These are phyloP conservation scores for Lizonia empirigonia DNA, from an alignment of 2,329 filamentous ascomycete genomes.

Conservation along the genomic window DNA sequence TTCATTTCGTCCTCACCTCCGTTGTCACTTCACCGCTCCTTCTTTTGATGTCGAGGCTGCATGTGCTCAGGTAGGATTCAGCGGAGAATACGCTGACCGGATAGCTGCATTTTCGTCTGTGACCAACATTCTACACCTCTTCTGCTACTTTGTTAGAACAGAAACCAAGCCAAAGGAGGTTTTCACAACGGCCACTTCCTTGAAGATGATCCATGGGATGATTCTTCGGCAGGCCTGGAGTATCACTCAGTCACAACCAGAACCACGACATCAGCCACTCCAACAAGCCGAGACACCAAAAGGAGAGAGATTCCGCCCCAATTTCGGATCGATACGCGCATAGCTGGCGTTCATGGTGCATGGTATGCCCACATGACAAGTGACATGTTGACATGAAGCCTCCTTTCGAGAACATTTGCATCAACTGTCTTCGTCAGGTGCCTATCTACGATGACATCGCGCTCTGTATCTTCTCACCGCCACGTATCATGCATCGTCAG, in stretches of 20 bases:
- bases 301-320: neutral
- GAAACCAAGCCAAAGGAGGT: neutral
- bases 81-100: neutral
- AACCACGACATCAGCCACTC: neutral
- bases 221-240: neutral
- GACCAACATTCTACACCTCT: neutral
- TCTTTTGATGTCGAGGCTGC: neutral
- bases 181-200: neutral
- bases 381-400: slow-evolving; percentile 20
- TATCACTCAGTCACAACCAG: neutral
- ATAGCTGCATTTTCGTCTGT: neutral
- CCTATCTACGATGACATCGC: slow-evolving; percentile 3
- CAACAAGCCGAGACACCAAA: neutral
- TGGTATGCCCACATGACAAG: slow-evolving; percentile 16
- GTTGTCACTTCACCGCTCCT: neutral
- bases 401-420: slow-evolving; percentile 13
- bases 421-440: slow-evolving; percentile 3
- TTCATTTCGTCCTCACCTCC: neutral
- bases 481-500: slow-evolving; percentile 7
- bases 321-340: neutral
- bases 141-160: neutral
- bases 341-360: slow-evolving; percentile 1
- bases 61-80: neutral
- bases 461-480: slow-evolving; percentile 23
- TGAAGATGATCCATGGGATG: neutral